Percentiles rank a stretch among this genome's conserved stretches.
These are phyloP conservation scores for Populus hybrid DNA, from an alignment of 441 rosid genomes.

Conservation along the genomic window DNA sequence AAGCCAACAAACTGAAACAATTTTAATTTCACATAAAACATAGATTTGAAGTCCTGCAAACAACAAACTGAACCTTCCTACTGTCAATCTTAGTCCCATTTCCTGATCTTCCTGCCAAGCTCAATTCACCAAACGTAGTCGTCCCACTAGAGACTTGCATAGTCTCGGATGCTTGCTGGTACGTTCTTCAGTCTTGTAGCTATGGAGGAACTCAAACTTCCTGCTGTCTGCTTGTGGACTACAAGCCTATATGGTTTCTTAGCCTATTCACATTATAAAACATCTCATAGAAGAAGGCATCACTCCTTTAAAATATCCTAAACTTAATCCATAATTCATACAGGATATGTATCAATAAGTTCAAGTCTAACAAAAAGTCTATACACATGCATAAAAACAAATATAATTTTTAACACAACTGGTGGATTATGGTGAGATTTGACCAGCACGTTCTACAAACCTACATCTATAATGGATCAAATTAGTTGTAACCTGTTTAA, in stretches of 20 bases:
- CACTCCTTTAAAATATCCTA: neutral
- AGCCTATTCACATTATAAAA: neutral
- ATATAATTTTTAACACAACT: too few species aligned
- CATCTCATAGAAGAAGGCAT: neutral
- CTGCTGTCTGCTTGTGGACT: neutral
- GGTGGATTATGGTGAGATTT: neutral
- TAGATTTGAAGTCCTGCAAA: neutral
- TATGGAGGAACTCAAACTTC: neutral
- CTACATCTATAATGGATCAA: neutral
- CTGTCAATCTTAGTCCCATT: neutral
- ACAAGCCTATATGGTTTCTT: neutral
- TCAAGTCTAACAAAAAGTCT: too few species aligned
- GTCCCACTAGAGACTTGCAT: neutral
- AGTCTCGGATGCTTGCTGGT: neutral
- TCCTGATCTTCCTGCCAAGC: too few species aligned
- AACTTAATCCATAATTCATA: neutral
- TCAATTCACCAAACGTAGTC: too few species aligned
- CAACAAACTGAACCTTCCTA: neutral
- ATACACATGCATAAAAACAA: neutral
- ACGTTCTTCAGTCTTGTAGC: neutral
- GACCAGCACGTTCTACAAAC: neutral
- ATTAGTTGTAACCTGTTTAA: neutral
- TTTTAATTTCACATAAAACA: neutral
- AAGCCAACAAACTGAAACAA: neutral
- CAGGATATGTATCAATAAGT: neutral